Conservation (phyloP, 139 green algal species). For the Micromonas commoda region DNA sequence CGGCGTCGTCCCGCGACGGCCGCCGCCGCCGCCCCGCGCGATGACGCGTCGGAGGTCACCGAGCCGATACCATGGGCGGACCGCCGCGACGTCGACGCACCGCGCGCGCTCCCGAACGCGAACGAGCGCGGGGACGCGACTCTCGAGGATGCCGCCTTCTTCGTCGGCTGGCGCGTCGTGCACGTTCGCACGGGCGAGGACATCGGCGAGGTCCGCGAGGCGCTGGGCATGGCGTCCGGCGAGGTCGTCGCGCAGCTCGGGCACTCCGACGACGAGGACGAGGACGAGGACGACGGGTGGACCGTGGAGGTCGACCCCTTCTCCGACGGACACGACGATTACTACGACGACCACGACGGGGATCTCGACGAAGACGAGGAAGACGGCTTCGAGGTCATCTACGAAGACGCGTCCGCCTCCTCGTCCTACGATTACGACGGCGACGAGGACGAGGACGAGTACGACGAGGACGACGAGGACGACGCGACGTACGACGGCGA, state of each 20-base stretch:
- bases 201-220: background rate
- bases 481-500: background rate
- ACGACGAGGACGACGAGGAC: background rate
- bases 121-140: background rate
- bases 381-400: background rate
- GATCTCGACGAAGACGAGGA: background rate
- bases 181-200: background rate
- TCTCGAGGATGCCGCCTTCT: background rate
- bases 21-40: no score
- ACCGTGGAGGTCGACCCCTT: background rate
- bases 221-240: background rate
- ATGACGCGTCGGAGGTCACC: background rate
- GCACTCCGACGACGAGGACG: background rate
- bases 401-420: background rate
- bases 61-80: background rate
- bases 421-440: background rate
- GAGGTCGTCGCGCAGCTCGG: background rate
- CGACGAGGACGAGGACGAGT: background rate
- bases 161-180: background rate
- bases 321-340: conserved; percentile 4
- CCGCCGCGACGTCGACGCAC: background rate
- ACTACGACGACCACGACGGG: background rate
- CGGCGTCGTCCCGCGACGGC: no score
- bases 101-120: background rate
- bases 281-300: no score